Conservation (phyloP, 2,329 filamentous ascomycete species). For the Rutstroemia sp. region DNA sequence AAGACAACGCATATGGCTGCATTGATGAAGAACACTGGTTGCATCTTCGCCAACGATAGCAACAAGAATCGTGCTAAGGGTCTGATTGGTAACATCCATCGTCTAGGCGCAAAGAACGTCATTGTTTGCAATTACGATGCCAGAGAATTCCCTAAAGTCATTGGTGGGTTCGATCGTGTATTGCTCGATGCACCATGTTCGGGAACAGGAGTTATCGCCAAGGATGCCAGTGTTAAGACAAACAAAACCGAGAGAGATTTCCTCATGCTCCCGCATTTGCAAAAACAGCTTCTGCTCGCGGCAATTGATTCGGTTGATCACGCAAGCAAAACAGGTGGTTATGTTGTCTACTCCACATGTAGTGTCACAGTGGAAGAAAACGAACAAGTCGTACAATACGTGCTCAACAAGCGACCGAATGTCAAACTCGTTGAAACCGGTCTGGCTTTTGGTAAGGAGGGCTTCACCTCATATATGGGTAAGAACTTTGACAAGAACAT, state of each 20-base stretch:
- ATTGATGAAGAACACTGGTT: slow-evolving; percentile 94
- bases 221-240: slow-evolving; percentile 94
- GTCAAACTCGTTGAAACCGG: slow-evolving; percentile 89
- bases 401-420: slow-evolving; percentile 83
- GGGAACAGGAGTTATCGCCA: slow-evolving; percentile 94
- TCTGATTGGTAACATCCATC: slow-evolving; percentile 96
- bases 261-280: slow-evolving; percentile 82
- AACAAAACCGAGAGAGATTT: slow-evolving; percentile 98
- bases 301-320: slow-evolving; percentile 96
- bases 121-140: slow-evolving; percentile 96
- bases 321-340: slow-evolving; percentile 83
- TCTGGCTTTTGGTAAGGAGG: slow-evolving; percentile 82
- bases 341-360: slow-evolving; percentile 95
- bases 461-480: slow-evolving; percentile 83
- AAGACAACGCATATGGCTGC: slow-evolving; percentile 97
- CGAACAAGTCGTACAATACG: slow-evolving; percentile 90
- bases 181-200: slow-evolving; percentile 93
- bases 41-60: slow-evolving; percentile 92
- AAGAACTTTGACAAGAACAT: slow-evolving; percentile 86
- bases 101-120: slow-evolving; percentile 85
- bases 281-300: slow-evolving; percentile 87
- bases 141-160: slow-evolving; percentile 84
- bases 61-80: slow-evolving; percentile 91
- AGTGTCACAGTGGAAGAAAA: slow-evolving; percentile 91
- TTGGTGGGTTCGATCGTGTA: slow-evolving; percentile 93